Evolutionary conservation across 1,139 yeast genomes (phyloP), one percentile per base, ranked within the genome.

Genomic region (Geotrichum restrictum): DNA sequence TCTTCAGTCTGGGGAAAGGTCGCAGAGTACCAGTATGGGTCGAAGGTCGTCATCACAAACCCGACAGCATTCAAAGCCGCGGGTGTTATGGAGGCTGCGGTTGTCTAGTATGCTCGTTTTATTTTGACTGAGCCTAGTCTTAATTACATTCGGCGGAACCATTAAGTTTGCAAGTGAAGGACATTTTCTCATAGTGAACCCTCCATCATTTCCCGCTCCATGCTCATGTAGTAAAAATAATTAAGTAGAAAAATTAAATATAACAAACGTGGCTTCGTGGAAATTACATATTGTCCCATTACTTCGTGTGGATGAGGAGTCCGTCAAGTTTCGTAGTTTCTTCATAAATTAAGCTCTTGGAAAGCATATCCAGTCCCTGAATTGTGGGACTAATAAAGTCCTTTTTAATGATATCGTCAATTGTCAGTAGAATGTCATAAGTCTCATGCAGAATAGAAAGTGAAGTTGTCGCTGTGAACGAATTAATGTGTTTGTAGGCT

Each of bases 371-470:
- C 10, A 64, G 54, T 42, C 62, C 66, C 47, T 60, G 61, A 33
- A 65, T 56, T 3, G 65, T 60, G 2, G 69, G 67, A 27, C 57
- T 56, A 33, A 65, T 53, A n/a, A 65, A 51, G 24, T 56, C 55
- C 45, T 56, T 59, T 46, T 62, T 57, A 42, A 65, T 46, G 14
- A 59, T 57, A 29, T 63, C 66, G 50, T 65, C 69, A 36, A 64
- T 52, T 51, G 60, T 62, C 31, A 54, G 46, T 42, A 65, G 53
- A 48, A 59, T 45, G 3, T 64, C 67, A 46, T 54, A 57, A 19
- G 61, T 42, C 11, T 64, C 66, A 10, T 46, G 50, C 10, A 52
- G 40, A 18, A 53, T 50, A 8, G 50, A 29, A 39, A 48, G 36
- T 24, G 21, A 41, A 47, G 52, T 52, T 45, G 46, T 56, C 29